Evolutionary conservation across 805 yeast genomes (phyloP), one percentile per base, ranked within the genome.

Genomic region (Starmerella vitae): DNA sequence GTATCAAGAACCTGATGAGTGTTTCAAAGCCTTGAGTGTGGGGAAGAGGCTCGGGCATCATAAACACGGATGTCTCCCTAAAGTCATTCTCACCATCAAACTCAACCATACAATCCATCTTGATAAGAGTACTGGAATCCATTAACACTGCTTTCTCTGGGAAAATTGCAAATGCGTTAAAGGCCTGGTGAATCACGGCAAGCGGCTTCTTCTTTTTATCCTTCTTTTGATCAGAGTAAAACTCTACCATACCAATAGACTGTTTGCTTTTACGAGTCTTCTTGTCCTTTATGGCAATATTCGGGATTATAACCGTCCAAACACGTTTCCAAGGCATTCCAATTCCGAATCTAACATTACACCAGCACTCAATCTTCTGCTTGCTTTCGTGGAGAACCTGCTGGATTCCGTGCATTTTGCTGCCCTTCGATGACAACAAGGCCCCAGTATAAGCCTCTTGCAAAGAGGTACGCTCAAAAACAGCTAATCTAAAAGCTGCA

Each of bases 401-500:
- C 44, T 81, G 72, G 45, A 91, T 85, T 54, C 93, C 97, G 38
- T 88, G 77, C 44, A 91, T 63, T 44, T 79, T 66, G 4, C 93
- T 71, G 18, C 98, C 98, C 53, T 93, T 70, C n/a, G 94, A 85
- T 8, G 93, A 78, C 38, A 91, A 64, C 41, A 91, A 65, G 0
- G 96, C 95, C 8, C 94, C 98, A 0, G 98, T 86, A 59, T 91
- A 91, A 1, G 96, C 96, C 56, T 85, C 94, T 62, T 91, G 97
- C 42, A 91, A 65, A 9, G 84, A 64, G 15, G 76, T 72, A 59
- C 78, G 77, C 62, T 91, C 98, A 57, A 72, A 86, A 30, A 74
- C 69, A 10, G 94, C 67, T 45, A 91, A 65, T 43, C 95, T 66
- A 42, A 91, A 71, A 4, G 94, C 88, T 3, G 85, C 70, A 45